These are phyloP conservation scores for Litsea cubeba DNA, from an alignment of 164 flowering plant species.

Conservation along the genomic window DNA sequence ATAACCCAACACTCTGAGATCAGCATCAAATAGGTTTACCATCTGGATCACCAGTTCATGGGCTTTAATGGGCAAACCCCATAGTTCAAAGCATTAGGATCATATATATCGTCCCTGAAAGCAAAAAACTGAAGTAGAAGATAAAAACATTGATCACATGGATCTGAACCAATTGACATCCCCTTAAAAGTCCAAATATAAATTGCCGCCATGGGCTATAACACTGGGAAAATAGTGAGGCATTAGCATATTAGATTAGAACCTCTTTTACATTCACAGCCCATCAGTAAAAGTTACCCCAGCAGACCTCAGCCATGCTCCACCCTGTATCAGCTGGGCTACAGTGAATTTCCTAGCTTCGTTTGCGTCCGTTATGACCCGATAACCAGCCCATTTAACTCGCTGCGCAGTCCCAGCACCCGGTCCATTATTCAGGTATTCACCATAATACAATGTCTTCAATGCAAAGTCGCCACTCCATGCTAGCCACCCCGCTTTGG, in stretches of 20 bases:
- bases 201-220: no score
- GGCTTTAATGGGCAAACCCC: no score
- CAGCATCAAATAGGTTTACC: no score
- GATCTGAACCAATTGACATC: no score
- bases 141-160: no score
- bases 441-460: constrained; percentile 42
- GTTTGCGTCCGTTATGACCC: constrained; percentile 23
- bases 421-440: constrained; percentile 37
- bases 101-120: no score
- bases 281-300: constrained; percentile 40
- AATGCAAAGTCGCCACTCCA: constrained; percentile 38
- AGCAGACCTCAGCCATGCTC: constrained; percentile 30
- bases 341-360: constrained; percentile 42
- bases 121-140: no score
- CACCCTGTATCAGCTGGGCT: constrained; percentile 36
- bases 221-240: background rate
- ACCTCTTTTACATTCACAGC: constrained; percentile 13
- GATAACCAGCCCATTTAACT: constrained; percentile 44
- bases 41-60: no score
- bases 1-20: no score
- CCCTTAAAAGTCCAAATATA: no score
- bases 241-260: background rate
- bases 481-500: constrained; percentile 32
- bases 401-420: constrained; percentile 34
- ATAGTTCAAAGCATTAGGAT: no score